phyloP scores from a whole-genome alignment of 2,329 filamentous ascomycete species.

The Didymella exigua region DNA sequence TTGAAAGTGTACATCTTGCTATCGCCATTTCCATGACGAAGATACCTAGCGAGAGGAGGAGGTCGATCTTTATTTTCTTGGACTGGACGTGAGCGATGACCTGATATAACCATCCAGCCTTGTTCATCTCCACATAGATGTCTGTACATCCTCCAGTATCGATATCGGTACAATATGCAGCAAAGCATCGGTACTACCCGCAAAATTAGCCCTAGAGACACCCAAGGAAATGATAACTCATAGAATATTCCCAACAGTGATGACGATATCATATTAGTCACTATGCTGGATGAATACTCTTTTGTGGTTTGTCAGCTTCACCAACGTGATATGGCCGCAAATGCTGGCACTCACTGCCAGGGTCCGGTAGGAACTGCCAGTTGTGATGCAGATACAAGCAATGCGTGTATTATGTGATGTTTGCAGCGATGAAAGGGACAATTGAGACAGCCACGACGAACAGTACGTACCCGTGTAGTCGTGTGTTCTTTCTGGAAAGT shows the following conservation, averaged over 20 bases:
- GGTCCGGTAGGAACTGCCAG: slow-evolving; percentile 8
- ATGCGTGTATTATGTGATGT: slow-evolving; percentile 5
- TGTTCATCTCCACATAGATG: background rate
- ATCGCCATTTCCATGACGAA: slow-evolving; percentile 10
- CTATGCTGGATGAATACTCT: background rate
- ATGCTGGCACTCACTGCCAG: background rate
- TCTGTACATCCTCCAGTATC: background rate
- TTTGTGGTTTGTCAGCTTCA: background rate
- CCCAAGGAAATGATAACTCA: background rate
- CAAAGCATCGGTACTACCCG: background rate
- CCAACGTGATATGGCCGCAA: no score
- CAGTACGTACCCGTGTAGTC: background rate
- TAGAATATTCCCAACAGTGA: background rate
- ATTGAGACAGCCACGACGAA: background rate
- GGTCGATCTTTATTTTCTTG: background rate
- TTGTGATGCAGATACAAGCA: slow-evolving; percentile 4
- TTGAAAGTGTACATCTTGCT: background rate
- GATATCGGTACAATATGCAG: background rate
- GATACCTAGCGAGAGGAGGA: slow-evolving; percentile 5
- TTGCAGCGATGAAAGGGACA: background rate
- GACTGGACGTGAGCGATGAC: background rate
- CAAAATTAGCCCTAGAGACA: background rate
- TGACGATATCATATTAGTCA: background rate
- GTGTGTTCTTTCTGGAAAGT: background rate
- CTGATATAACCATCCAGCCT: no score